These are phyloP conservation scores for Strobilomyces confusus DNA, from an alignment of 768 basidiomycete genomes.

Conservation along the genomic window DNA sequence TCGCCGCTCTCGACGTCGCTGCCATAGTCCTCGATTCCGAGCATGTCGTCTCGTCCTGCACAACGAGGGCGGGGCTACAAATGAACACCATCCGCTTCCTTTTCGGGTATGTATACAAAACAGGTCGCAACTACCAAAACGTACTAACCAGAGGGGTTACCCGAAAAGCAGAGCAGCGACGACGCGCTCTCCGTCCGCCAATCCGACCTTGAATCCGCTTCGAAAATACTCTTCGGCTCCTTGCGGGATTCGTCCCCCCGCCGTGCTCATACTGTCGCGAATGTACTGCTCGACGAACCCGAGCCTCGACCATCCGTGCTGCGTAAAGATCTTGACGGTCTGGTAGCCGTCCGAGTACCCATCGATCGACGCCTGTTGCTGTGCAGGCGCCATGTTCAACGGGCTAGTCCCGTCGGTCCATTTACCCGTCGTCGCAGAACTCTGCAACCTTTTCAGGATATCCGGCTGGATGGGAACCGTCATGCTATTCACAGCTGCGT, in stretches of 20 bases:
- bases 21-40: slow-evolving; percentile 74
- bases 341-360: slow-evolving; percentile 62
- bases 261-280: slow-evolving; percentile 36
- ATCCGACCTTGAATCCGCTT: slow-evolving; percentile 13
- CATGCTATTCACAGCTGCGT: slow-evolving; percentile 14
- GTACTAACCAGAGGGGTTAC: not conserved
- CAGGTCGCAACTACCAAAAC: not conserved
- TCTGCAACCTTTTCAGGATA: slow-evolving; percentile 9
- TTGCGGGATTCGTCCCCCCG: slow-evolving; percentile 4
- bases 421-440: not conserved
- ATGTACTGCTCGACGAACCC: slow-evolving; percentile 64
- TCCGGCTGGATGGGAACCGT: slow-evolving; percentile 11
- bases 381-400: slow-evolving; percentile 9
- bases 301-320: slow-evolving; percentile 43
- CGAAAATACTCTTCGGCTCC: slow-evolving; percentile 12
- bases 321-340: slow-evolving; percentile 53
- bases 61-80: not conserved
- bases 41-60: slow-evolving; percentile 41
- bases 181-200: slow-evolving; percentile 12
- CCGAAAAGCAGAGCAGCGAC: slow-evolving; percentile 10
- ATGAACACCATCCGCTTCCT: not conserved
- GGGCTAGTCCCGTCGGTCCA: not conserved
- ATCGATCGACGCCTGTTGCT: slow-evolving; percentile 17
- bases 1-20: slow-evolving; percentile 63
- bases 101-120: not conserved